Evolutionary conservation across 805 yeast genomes (phyloP).

Genomic region (Teunomyces funiuensis): DNA sequence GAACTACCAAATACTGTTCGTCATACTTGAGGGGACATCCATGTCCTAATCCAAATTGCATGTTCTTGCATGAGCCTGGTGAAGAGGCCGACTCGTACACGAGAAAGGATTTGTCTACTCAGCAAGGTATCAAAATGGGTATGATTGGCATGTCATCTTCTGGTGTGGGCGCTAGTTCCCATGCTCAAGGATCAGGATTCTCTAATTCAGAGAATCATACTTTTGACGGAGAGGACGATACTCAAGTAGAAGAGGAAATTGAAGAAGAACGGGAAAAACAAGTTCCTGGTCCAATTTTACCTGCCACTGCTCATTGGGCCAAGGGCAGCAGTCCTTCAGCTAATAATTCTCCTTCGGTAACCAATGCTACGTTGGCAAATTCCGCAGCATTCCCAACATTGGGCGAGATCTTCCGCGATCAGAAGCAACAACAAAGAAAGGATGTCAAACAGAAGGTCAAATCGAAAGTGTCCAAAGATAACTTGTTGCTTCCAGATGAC

Average conservation of each 20-base stretch:
- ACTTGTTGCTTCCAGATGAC: slow-evolving; percentile 45
- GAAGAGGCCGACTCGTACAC: slow-evolving; percentile 98
- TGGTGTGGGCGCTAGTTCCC: slow-evolving; percentile 16
- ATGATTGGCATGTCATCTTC: slow-evolving; percentile 34
- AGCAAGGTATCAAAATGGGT: slow-evolving; percentile 62
- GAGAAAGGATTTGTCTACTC: slow-evolving; percentile 80
- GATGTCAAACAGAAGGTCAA: slow-evolving; percentile 30
- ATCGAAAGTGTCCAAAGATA: slow-evolving; percentile 29
- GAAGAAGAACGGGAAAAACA: slow-evolving; percentile 1
- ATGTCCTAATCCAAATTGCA: slow-evolving; percentile 97
- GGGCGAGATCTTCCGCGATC: slow-evolving; percentile 46
- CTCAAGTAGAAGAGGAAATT: slow-evolving; percentile 2
- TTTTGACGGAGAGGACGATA: slow-evolving; percentile 11
- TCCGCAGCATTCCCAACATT: slow-evolving; percentile 60
- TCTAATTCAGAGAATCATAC: slow-evolving; percentile 9
- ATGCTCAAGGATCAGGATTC: neutral
- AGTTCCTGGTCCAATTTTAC: slow-evolving; percentile 48
- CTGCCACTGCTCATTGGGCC: slow-evolving; percentile 72
- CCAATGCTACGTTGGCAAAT: slow-evolving; percentile 41
- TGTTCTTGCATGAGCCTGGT: slow-evolving; percentile 99
- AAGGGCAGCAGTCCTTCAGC: slow-evolving; percentile 25
- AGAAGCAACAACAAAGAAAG: slow-evolving; percentile 30
- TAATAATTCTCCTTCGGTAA: slow-evolving; percentile 38
- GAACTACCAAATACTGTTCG: slow-evolving; percentile 98
- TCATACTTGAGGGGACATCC: slow-evolving; percentile 91